Conservation (phyloP, 2,329 filamentous ascomycete species). For the Chaetoscypha palmicola region DNA sequence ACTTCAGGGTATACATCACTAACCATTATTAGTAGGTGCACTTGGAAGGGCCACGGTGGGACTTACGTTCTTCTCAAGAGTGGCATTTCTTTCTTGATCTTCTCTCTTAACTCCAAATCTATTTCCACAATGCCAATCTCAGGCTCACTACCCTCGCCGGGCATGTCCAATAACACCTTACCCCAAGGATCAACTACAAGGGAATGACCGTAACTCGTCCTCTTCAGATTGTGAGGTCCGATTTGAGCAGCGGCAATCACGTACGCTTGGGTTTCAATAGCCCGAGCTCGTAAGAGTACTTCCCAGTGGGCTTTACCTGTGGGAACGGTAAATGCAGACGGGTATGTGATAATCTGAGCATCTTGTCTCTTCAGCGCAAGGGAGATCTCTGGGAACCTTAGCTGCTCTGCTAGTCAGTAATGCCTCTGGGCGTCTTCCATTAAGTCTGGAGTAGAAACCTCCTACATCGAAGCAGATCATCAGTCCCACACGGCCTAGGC, state of each 20-base stretch:
- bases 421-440: too few relatives aligned
- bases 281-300: slow-evolving; percentile 66
- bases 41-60: background rate
- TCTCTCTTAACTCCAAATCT: slow-evolving; percentile 44
- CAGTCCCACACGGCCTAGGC: slow-evolving; percentile 68
- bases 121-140: slow-evolving; percentile 46
- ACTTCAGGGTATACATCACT: slow-evolving; percentile 22
- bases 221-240: slow-evolving; percentile 65
- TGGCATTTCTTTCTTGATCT: slow-evolving; percentile 49
- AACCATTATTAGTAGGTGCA: background rate
- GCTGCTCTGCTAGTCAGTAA: too few relatives aligned
- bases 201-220: slow-evolving; percentile 78
- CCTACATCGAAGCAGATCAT: slow-evolving; percentile 80
- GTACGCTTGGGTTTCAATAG: slow-evolving; percentile 84
- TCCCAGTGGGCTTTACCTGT: slow-evolving; percentile 88
- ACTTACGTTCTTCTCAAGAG: slow-evolving; percentile 42
- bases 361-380: slow-evolving; percentile 57
- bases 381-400: slow-evolving; percentile 73
- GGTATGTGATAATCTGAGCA: slow-evolving; percentile 76
- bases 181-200: slow-evolving; percentile 88
- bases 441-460: too few relatives aligned
- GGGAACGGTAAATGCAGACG: slow-evolving; percentile 81
- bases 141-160: slow-evolving; percentile 40
- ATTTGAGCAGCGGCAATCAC: slow-evolving; percentile 81
- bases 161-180: slow-evolving; percentile 58